Evolutionary conservation across 257 asterid species (phyloP), one percentile per base, ranked within the genome.

Genomic region (Petunia secreta): DNA sequence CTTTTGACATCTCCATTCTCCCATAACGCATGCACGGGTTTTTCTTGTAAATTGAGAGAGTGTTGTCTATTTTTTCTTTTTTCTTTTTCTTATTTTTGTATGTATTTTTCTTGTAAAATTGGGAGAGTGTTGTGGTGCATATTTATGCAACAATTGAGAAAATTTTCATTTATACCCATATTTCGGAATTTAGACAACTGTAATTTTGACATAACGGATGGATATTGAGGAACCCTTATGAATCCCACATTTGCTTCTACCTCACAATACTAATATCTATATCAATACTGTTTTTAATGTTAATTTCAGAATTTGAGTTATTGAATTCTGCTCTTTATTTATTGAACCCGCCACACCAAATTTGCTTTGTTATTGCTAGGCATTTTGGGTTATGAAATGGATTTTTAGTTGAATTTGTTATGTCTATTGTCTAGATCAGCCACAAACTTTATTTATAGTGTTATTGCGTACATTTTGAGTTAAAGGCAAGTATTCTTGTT

Each of bases 1-100:
- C 38, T 71, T 50, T n/a, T 71, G 59, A 48, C 60, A 9, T 50
- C 46, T 25, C 25, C 25, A 25, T 25, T 25, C 25, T 44, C 78
- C 43, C 62, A 3, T 73, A 73, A 73, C 78, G 78, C 78, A 73
- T 73, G 78, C 78, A 50, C 62, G 3, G 5, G 39, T 54, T 54
- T 68, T 68, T 9, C 16, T 71, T 25, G 43, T 48, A 25, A 71
- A 71, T 46, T 59, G 10, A 8, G 59, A 69, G 34, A 69, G 41
- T 71, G 25, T 34, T 6, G 25, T 25, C 25, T 25, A 25, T 25
- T 25, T 25, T 25, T 25, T 25, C 25, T 25, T 25, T 25, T 25
- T 25, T 25, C 25, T 25, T 25, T 25, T 25, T 25, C 25, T 25
- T 25, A 25, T 25, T 25, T 25, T 25, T 25, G 25, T 25, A 25